These are phyloP conservation scores for Spencermartinsiella europaea DNA, from an alignment of 805 yeast genomes.

Conservation along the genomic window DNA sequence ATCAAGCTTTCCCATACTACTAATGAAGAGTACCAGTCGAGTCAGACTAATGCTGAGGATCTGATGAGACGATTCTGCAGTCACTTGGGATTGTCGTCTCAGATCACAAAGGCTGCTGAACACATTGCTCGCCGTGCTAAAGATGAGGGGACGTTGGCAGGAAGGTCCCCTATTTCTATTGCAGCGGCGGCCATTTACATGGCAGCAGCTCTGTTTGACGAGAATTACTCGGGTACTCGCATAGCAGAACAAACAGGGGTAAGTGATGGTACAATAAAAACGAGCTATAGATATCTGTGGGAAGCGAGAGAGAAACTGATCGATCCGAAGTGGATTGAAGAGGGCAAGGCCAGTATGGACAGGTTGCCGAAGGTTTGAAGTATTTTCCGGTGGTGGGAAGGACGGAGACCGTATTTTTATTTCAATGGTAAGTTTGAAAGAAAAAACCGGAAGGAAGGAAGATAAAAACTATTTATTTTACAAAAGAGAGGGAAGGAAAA, in stretches of 20 bases:
- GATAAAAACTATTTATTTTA: too few relatives aligned
- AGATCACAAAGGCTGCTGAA: conserved; percentile 88
- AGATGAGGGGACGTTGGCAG: conserved; percentile 90
- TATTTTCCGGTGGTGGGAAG: too few relatives aligned
- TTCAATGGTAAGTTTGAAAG: too few relatives aligned
- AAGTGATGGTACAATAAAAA: conserved; percentile 94
- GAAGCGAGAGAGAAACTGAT: conserved; percentile 67
- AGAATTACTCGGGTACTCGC: conserved; percentile 66
- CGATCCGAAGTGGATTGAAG: conserved; percentile 70
- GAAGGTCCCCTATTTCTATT: conserved; percentile 93
- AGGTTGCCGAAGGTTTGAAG: conserved; percentile 32
- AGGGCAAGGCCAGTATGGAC: conserved; percentile 59
- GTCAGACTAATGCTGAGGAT: conserved; percentile 90
- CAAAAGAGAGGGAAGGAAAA: too few relatives aligned
- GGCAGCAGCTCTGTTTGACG: conserved; percentile 84
- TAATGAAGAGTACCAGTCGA: conserved; percentile 51
- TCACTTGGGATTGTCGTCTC: conserved; percentile 79
- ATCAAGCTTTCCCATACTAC: conserved; percentile 34
- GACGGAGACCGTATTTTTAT: too few relatives aligned
- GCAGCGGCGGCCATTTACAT: conserved; percentile 97
- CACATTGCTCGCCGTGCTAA: conserved; percentile 84
- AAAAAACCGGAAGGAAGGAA: too few relatives aligned
- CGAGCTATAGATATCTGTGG: conserved; percentile 76
- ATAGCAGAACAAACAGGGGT: conserved; percentile 94
- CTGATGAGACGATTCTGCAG: conserved; percentile 95